Base-by-base conservation (phyloP, 1,284 basidiomycete species). In the Microbotryum silenes-acaulis region DNA sequence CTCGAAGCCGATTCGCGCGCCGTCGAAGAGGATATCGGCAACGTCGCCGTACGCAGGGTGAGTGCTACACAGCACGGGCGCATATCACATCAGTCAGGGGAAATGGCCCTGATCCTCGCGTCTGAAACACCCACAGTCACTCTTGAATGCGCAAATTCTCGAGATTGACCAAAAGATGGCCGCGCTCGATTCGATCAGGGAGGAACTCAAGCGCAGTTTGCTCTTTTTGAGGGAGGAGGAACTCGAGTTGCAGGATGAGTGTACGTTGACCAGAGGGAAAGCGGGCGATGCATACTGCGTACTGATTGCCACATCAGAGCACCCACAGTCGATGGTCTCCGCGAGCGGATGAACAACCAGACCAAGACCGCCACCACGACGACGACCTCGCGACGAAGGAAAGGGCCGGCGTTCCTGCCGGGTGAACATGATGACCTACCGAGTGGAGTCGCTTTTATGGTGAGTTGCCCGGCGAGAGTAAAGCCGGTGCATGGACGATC, bases 401-500 rank as follows among this genome's bases (percentile, higher is more conserved):
- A 87, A 80, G 88, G 91, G 0, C 93, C 94, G 0, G 88, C 89
- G 9, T 98, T 99, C 79, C 77, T 99, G 62, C 94, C 94, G 2
- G 94, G 91, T 18, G 96, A 98, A 75, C 96, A 99, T 71, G 91
- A 96, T 71, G 91, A 97, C 60, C 79, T 99, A 59, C 96, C 94
- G 6, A 83, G 86, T 7, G 91, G 90, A 4, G 85, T 97, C 5
- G 94, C 94, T 6, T 99, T 99, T 78, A 97, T 99, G 92, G 89
- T 89, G 75, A 66, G 76, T 64, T 9, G 31, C 31, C 31, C 6
- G 8, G 31, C 31, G 58, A 49, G 45, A 45, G 45, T 48, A n/a
- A n/a, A n/a, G 47, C 23, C 48, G 67, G 6, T 21, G 52, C 45
- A 9, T 31, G 9, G 6, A 31, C 10, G 31, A n/a, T 21, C 21